Percentiles rank a stretch among this genome's conserved stretches.
Conservation (phyloP, 2,329 filamentous ascomycete genomes). For the Colletotrichum simmondsii region DNA sequence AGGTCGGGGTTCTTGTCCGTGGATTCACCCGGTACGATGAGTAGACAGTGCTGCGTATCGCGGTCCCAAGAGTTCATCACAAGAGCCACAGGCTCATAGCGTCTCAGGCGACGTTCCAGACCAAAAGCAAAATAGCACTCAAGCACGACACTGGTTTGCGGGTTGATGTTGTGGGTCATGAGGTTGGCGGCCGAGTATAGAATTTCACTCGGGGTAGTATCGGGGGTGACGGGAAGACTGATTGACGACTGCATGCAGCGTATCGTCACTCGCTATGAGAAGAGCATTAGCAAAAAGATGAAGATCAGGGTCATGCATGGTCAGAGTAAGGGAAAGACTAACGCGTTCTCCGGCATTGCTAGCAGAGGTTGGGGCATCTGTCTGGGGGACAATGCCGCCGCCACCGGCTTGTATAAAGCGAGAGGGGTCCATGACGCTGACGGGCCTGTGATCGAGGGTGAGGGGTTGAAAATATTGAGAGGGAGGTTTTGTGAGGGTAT, state of each 20-base stretch:
- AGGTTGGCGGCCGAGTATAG: constrained; percentile 73
- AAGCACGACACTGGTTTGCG: constrained; percentile 75
- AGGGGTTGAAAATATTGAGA: constrained; percentile 21
- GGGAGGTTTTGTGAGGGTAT: constrained; percentile 29
- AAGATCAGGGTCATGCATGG: not conserved
- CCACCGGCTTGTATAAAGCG: constrained; percentile 56
- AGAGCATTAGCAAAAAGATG: constrained; percentile 39
- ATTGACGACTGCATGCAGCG: constrained; percentile 77
- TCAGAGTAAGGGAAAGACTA: constrained; percentile 45
- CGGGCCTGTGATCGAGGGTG: constrained; percentile 21
- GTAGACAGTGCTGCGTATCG: constrained; percentile 80
- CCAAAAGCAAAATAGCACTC: constrained; percentile 82
- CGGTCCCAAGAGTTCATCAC: constrained; percentile 93
- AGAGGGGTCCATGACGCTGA: constrained; percentile 27
- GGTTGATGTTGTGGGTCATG: constrained; percentile 72
- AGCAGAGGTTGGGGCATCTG: constrained; percentile 83
- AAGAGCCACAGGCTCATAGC: constrained; percentile 87
- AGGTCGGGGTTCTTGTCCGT: constrained; percentile 70
- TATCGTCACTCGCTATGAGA: constrained; percentile 72
- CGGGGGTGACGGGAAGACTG: constrained; percentile 76
- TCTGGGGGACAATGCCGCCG: constrained; percentile 60
- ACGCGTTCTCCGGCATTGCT: constrained; percentile 84
- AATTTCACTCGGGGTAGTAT: constrained; percentile 80
- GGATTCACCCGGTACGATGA: constrained; percentile 71
- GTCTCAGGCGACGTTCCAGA: constrained; percentile 83